phyloP scores from a whole-genome alignment of 345 rosid species.

The Crucihimalaya himalaica region DNA sequence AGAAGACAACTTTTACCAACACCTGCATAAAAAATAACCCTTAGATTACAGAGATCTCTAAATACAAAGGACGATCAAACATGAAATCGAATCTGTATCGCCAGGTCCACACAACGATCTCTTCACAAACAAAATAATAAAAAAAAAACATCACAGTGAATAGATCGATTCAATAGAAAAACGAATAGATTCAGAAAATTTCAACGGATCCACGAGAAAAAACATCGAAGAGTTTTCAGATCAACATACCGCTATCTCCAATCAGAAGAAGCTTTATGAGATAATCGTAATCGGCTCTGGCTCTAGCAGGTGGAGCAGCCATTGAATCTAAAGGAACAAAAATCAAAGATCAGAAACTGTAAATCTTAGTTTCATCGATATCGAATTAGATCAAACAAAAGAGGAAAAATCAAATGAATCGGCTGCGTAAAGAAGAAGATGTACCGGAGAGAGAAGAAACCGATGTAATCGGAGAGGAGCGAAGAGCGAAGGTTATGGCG shows the following conservation, averaged over 20 bases:
- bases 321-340: conserved; percentile 40
- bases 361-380: conserved; percentile 22
- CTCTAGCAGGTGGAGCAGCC: conserved; percentile 82
- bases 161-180: conserved; percentile 14
- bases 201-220: neutral
- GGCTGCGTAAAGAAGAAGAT: neutral
- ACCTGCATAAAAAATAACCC: conserved; percentile 43
- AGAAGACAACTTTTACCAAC: conserved; percentile 97
- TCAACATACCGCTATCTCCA: conserved; percentile 66
- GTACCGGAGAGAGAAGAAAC: conserved; percentile 30
- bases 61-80: conserved; percentile 31
- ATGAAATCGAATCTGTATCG: neutral
- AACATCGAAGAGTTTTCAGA: conserved; percentile 23
- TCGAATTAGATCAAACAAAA: neutral
- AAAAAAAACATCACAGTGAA: neutral
- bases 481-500: conserved; percentile 30
- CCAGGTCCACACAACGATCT: conserved; percentile 12
- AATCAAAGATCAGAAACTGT: conserved; percentile 24
- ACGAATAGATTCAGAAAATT: neutral
- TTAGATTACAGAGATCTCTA: conserved; percentile 8
- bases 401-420: conserved; percentile 24
- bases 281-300: conserved; percentile 77
- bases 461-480: conserved; percentile 28
- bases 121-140: neutral
- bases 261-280: conserved; percentile 80